phyloP scores from a whole-genome alignment of 2,329 filamentous ascomycete species.

The Talaromyces verruculosus region DNA sequence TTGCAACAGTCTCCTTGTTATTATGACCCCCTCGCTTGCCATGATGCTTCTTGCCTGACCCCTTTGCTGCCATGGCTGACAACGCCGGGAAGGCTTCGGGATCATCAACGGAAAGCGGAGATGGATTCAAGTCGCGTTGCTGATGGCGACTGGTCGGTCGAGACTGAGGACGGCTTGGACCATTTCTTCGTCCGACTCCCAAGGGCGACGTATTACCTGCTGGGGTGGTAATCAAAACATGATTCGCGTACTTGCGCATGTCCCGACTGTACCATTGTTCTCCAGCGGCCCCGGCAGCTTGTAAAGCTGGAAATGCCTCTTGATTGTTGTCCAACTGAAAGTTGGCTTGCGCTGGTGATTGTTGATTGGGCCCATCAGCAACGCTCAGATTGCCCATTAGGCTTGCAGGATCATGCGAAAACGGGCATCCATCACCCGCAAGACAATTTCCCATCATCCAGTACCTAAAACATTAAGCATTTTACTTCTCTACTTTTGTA shows the following conservation, averaged over 20 bases:
- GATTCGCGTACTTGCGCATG: conserved; percentile 45
- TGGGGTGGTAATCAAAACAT: conserved; percentile 48
- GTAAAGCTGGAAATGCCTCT: conserved; percentile 78
- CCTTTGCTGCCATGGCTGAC: conserved; percentile 69
- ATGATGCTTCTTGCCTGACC: conserved; percentile 79
- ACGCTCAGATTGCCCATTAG: conserved; percentile 79
- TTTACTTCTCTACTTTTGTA: background rate
- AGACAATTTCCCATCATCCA: conserved; percentile 96
- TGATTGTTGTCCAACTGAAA: conserved; percentile 77
- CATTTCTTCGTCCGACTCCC: conserved; percentile 35
- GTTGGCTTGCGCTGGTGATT: conserved; percentile 62
- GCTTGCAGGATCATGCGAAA: conserved; percentile 90
- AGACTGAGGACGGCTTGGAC: conserved; percentile 68
- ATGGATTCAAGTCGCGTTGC: conserved; percentile 60
- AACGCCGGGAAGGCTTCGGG: conserved; percentile 93
- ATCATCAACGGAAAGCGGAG: conserved; percentile 80
- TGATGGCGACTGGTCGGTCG: conserved; percentile 82
- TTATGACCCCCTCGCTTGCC: conserved; percentile 85
- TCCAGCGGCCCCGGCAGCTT: conserved; percentile 57
- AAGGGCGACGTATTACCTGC: conserved; percentile 36
- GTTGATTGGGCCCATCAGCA: conserved; percentile 53
- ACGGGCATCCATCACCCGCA: conserved; percentile 89
- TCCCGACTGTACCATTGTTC: conserved; percentile 60
- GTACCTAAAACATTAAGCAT: conserved; percentile 51
- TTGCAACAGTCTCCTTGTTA: conserved; percentile 68